phyloP scores from a whole-genome alignment of 2,329 filamentous ascomycete genomes.

The Hypocrella siamensis region DNA sequence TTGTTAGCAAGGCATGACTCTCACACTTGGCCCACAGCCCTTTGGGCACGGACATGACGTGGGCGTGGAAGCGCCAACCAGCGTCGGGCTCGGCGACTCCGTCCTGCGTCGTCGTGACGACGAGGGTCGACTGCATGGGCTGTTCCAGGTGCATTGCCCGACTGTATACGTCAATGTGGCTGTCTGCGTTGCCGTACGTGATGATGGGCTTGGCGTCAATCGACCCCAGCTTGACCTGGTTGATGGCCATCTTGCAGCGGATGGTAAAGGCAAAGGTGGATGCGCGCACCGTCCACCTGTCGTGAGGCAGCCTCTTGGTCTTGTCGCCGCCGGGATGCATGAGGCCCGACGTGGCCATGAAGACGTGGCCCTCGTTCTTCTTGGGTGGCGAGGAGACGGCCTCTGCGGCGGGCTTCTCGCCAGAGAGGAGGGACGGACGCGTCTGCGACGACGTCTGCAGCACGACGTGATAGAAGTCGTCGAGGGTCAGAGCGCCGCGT shows the following conservation, averaged over 20 bases:
- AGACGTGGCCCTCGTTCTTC: conserved; percentile 1
- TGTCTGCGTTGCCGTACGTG: background rate
- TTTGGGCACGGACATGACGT: background rate
- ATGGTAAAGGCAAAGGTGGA: conserved; percentile 2
- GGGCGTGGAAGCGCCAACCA: background rate
- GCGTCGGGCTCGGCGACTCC: background rate
- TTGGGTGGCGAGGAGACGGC: background rate
- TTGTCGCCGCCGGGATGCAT: background rate
- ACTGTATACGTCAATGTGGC: background rate
- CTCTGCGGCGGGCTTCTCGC: background rate
- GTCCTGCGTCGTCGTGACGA: background rate
- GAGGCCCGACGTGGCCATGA: conserved; percentile 1
- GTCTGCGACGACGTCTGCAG: background rate
- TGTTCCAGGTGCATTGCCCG: background rate
- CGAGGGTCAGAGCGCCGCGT: background rate
- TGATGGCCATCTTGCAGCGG: conserved; percentile 3
- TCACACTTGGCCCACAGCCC: background rate
- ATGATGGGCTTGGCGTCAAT: background rate
- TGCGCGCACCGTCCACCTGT: conserved; percentile 1
- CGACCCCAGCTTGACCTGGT: background rate
- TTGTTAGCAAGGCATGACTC: background rate
- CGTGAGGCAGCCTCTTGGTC: conserved; percentile 1
- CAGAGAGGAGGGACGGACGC: background rate
- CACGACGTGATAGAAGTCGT: background rate
- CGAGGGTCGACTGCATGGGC: background rate